phyloP scores from a whole-genome alignment of 139 green algal species.

The Micractinium conductrix region DNA sequence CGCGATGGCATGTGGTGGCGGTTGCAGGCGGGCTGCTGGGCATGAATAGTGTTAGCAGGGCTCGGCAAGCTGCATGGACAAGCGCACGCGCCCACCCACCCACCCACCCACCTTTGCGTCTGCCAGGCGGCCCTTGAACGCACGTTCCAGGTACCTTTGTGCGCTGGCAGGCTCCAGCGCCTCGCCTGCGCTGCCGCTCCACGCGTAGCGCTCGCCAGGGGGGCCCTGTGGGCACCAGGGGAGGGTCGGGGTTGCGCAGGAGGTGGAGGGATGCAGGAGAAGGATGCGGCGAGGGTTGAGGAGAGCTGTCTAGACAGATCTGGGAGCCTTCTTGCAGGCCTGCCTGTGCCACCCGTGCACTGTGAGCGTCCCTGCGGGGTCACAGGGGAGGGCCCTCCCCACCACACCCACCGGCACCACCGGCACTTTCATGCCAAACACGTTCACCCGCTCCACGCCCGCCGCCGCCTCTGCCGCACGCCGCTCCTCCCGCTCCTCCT shows the following conservation, averaged over 20 bases:
- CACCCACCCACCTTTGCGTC: constrained; percentile 11
- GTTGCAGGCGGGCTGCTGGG: background rate
- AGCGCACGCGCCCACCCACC: background rate
- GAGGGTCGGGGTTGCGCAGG: too few relatives aligned
- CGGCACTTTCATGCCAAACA: constrained; percentile 45
- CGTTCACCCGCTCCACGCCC: constrained; percentile 39
- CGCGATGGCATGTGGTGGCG: too few relatives aligned
- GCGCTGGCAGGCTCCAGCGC: constrained; percentile 34
- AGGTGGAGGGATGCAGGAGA: too few relatives aligned
- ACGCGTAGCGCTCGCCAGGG: background rate
- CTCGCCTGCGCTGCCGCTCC: constrained; percentile 21
- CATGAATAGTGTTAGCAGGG: too few relatives aligned
- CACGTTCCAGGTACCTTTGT: constrained; percentile 39
- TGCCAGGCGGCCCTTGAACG: constrained; percentile 37
- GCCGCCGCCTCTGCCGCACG: constrained; percentile 12
- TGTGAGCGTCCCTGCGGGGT: too few relatives aligned
- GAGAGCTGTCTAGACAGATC: too few relatives aligned
- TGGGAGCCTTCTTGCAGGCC: too few relatives aligned
- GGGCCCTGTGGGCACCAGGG: constrained; percentile 5
- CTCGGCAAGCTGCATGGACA: too few relatives aligned
- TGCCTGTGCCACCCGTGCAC: too few relatives aligned
- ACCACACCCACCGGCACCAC: background rate
- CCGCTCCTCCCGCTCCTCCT: constrained; percentile 12
- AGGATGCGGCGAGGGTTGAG: too few relatives aligned
- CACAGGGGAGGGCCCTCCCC: too few relatives aligned